A percentile compares a stretch with the other conserved stretches of the same genome.
These are phyloP conservation scores for Suillus cothurnatus DNA, from an alignment of 768 basidiomycete species.

Conservation along the genomic window DNA sequence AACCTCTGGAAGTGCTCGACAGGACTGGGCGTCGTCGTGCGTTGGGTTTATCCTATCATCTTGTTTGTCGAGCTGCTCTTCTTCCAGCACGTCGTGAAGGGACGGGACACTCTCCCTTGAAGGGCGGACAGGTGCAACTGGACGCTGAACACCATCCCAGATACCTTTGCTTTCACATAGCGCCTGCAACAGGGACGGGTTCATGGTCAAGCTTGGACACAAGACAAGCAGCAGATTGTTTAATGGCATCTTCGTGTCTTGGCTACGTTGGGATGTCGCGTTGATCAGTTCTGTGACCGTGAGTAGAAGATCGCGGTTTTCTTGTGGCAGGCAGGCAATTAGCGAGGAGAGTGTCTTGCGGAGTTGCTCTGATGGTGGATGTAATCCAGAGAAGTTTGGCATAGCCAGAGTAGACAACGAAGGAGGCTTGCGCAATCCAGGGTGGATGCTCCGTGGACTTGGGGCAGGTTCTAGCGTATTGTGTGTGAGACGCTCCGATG, in stretches of 20 bases:
- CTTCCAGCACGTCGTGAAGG: constrained; percentile 1
- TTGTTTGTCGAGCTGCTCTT: constrained; percentile 7
- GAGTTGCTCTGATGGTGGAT: constrained; percentile 61
- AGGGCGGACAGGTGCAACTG: constrained; percentile 5
- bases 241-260: constrained; percentile 89
- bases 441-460: constrained; percentile 40
- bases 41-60: constrained; percentile 16
- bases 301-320: constrained; percentile 82
- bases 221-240: constrained; percentile 87
- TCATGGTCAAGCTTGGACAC: constrained; percentile 85
- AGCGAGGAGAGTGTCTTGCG: constrained; percentile 62
- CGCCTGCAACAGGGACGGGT: constrained; percentile 67
- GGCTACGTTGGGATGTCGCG: constrained; percentile 65
- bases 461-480: constrained; percentile 33
- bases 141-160: constrained; percentile 47
- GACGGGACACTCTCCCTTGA: constrained; percentile 6
- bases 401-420: constrained; percentile 80
- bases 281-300: constrained; percentile 83
- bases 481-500: constrained; percentile 46
- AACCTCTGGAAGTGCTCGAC: constrained; percentile 28
- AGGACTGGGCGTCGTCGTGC: constrained; percentile 12
- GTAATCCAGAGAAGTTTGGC: constrained; percentile 62
- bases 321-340: constrained; percentile 68
- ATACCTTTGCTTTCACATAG: constrained; percentile 72
- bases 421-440: constrained; percentile 68